These are phyloP conservation scores for Hanseniaspora clermontiae DNA, from an alignment of 805 yeast species.

Conservation along the genomic window DNA sequence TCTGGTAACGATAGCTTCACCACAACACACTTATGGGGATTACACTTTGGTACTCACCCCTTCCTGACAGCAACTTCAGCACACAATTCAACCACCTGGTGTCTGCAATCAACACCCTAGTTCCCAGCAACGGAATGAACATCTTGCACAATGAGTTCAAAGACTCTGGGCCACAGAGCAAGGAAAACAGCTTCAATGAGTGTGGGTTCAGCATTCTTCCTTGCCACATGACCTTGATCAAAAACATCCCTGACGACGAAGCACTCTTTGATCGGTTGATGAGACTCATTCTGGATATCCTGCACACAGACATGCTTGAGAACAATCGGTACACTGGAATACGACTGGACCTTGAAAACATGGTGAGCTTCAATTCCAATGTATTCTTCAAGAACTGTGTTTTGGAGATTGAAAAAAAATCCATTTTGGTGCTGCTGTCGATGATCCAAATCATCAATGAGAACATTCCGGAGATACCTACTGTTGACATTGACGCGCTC, in stretches of 20 bases:
- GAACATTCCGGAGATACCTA: neutral
- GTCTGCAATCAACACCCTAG: neutral
- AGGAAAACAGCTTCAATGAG: neutral
- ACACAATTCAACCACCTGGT: slow-evolving; percentile 1
- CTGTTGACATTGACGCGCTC: slow-evolving; percentile 35
- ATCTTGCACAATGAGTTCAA: slow-evolving; percentile 5
- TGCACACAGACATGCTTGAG: neutral
- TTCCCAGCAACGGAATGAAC: slow-evolving; percentile 5
- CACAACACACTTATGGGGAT: slow-evolving; percentile 1
- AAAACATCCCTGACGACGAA: slow-evolving; percentile 6
- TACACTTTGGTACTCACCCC: slow-evolving; percentile 8
- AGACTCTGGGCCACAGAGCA: neutral
- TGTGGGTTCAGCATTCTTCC: slow-evolving; percentile 8
- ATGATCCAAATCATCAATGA: neutral
- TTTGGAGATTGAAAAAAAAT: neutral
- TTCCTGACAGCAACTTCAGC: slow-evolving; percentile 1
- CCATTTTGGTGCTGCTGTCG: neutral
- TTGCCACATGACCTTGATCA: slow-evolving; percentile 7
- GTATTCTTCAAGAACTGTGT: slow-evolving; percentile 2
- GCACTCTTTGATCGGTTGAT: neutral
- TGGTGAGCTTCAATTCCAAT: neutral
- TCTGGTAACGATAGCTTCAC: neutral
- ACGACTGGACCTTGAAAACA: neutral
- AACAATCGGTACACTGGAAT: neutral
- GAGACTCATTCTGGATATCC: neutral